Percentiles rank a stretch among this genome's conserved stretches.
phyloP scores from a whole-genome alignment of 1,284 basidiomycete genomes.

The Moesziomyces sp. region DNA sequence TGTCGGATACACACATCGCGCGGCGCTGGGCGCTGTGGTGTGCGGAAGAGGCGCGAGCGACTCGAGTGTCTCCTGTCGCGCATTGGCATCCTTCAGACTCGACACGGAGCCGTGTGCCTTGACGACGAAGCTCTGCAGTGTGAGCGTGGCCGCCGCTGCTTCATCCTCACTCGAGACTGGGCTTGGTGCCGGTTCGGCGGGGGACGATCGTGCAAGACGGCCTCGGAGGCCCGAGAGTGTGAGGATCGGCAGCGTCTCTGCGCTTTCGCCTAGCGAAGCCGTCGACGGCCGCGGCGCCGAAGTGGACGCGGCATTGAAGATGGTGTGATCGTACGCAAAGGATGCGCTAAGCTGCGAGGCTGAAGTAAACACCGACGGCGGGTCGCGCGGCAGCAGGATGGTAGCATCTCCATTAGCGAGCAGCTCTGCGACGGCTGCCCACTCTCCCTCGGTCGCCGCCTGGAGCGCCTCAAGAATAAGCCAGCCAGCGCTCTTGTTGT shows the following conservation, averaged over 20 bases:
- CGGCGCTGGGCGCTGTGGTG: slow-evolving; percentile 56
- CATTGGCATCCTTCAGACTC: slow-evolving; percentile 73
- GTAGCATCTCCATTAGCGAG: slow-evolving; percentile 78
- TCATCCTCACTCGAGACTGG: neutral
- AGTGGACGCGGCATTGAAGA: slow-evolving; percentile 70
- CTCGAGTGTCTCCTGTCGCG: slow-evolving; percentile 71
- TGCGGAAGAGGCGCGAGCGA: slow-evolving; percentile 69
- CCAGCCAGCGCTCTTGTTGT: slow-evolving; percentile 32
- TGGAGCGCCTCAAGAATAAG: slow-evolving; percentile 77
- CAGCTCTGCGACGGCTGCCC: slow-evolving; percentile 78
- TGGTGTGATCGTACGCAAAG: slow-evolving; percentile 73
- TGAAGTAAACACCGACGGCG: slow-evolving; percentile 66
- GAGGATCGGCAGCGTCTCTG: slow-evolving; percentile 65
- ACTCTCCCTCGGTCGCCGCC: slow-evolving; percentile 78
- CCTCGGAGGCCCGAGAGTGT: slow-evolving; percentile 85
- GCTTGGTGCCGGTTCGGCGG: slow-evolving; percentile 17
- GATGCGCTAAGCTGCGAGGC: slow-evolving; percentile 21
- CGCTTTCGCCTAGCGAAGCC: neutral
- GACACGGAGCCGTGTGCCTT: slow-evolving; percentile 2
- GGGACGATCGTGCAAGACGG: slow-evolving; percentile 68
- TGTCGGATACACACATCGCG: slow-evolving; percentile 10
- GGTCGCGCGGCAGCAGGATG: slow-evolving; percentile 78
- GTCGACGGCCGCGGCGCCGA: too few species aligned
- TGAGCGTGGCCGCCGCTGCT: neutral
- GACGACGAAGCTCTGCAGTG: slow-evolving; percentile 15